Evolutionary conservation across 2,329 filamentous ascomycete genomes (phyloP), one percentile per base, ranked within the genome.

Genomic region (Blastomyces percursus): DNA sequence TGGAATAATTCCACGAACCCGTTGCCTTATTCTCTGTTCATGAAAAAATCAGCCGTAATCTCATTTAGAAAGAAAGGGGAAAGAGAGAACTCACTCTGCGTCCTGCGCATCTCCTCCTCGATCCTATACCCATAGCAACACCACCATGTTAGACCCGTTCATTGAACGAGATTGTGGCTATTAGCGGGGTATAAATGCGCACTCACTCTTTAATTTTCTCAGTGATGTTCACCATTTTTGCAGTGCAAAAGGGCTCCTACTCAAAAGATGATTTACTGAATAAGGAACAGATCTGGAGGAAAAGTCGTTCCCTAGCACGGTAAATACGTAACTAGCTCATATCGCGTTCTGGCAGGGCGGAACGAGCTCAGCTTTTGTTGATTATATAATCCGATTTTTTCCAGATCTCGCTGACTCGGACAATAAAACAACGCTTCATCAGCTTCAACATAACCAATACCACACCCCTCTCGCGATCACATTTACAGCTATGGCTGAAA

Each of bases 191-290:
- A 19, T 19, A 21, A 16, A n/a, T 58, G 55, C 38, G 21, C 57
- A 19, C 87, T 72, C 78, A 96, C 93, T 97, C 94, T 83, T 99
- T 99, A 81, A 99, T 99, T 84, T 96, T 97, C 62, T 99, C 95
- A 68, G 94, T 97, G 69, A 99, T 99, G 81, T 97, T 97, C 77
- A 97, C 94, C 94, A 99, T 99, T 72, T 73, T 78, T 75, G 57
- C 71, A 67, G 60, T 3, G 38, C 12, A 35, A 16, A 42, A 19
- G 16, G 19, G 7, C 32, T 51, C 30, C 12, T 54, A 30, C 12
- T 11, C 35, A 35, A 35, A 48, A n/a, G n/a, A 35, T 50, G 32
- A 46, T 55, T 21, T 38, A 55, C 16, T 6, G 16, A 42, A 46
- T n/a, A 50, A 21, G 24, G 6, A 16, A 11, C 11, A 21, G 35